phyloP scores from a whole-genome alignment of 1,284 basidiomycete genomes.

The Ustilago tritici region DNA sequence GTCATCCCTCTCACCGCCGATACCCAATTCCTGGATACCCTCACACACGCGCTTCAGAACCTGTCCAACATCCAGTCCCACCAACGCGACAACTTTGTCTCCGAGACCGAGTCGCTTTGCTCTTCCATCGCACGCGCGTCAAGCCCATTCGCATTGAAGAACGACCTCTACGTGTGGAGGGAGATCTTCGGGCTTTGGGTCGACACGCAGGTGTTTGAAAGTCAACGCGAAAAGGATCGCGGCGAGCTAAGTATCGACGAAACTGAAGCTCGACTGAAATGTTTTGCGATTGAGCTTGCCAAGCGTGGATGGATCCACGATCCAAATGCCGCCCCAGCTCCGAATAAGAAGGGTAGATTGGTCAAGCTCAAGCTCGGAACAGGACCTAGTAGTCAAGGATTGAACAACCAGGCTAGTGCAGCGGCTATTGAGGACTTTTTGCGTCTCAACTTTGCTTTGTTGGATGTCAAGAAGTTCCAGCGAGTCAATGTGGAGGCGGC shows the following conservation, averaged over 20 bases:
- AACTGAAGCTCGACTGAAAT: constrained; percentile 78
- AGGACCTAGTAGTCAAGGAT: constrained; percentile 43
- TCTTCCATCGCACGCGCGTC: constrained; percentile 72
- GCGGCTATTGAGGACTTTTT: constrained; percentile 79
- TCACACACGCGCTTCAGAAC: constrained; percentile 79
- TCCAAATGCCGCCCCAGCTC: constrained; percentile 25
- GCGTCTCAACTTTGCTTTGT: constrained; percentile 81
- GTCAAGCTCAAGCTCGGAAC: constrained; percentile 57
- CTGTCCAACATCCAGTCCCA: constrained; percentile 77
- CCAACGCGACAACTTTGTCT: constrained; percentile 77
- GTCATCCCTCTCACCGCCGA: constrained; percentile 86
- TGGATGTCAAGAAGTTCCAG: constrained; percentile 85
- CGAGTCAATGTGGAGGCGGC: constrained; percentile 85
- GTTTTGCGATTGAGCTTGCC: constrained; percentile 79
- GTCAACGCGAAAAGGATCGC: constrained; percentile 77
- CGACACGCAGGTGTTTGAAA: constrained; percentile 89
- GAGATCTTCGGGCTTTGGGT: constrained; percentile 90
- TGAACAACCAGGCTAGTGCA: constrained; percentile 53
- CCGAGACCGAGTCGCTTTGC: constrained; percentile 77
- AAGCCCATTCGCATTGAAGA: constrained; percentile 69
- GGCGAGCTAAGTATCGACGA: constrained; percentile 82
- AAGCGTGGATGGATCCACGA: constrained; percentile 69
- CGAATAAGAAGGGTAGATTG: constrained; percentile 37
- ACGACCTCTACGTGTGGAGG: constrained; percentile 91
- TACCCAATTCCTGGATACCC: constrained; percentile 82